Evolutionary conservation across 805 yeast species (phyloP).

Genomic region (Cyberlindnera meyerae): DNA sequence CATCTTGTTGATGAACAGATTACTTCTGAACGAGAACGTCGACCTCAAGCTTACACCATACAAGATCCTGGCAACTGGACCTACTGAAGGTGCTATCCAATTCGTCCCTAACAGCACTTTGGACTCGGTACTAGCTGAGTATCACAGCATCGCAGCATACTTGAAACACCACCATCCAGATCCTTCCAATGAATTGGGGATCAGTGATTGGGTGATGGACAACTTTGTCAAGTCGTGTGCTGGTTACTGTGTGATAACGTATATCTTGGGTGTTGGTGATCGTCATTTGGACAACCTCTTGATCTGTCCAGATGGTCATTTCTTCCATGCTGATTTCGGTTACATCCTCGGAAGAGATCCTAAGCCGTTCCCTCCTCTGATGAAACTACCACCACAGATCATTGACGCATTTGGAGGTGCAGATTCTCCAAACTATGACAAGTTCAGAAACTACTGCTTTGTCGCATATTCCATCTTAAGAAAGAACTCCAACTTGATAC

Average conservation of each 20-base stretch:
- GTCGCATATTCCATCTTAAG: slow-evolving; percentile 89
- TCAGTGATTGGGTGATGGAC: slow-evolving; percentile 66
- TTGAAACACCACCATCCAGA: slow-evolving; percentile 64
- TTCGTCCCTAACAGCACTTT: slow-evolving; percentile 91
- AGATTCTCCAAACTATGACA: slow-evolving; percentile 74
- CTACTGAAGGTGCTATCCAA: slow-evolving; percentile 88
- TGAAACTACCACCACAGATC: slow-evolving; percentile 95
- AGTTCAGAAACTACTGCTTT: slow-evolving; percentile 89
- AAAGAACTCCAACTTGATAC: slow-evolving; percentile 81
- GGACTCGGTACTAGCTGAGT: slow-evolving; percentile 67
- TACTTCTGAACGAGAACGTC: slow-evolving; percentile 82
- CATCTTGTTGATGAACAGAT: slow-evolving; percentile 83
- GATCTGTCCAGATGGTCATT: slow-evolving; percentile 76
- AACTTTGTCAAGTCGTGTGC: slow-evolving; percentile 93
- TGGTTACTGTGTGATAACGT: slow-evolving; percentile 95
- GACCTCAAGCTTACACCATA: slow-evolving; percentile 87
- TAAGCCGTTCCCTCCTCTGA: slow-evolving; percentile 96
- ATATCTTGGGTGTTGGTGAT: slow-evolving; percentile 93
- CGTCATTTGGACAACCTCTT: slow-evolving; percentile 89
- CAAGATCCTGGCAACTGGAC: slow-evolving; percentile 83
- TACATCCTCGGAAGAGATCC: slow-evolving; percentile 96
- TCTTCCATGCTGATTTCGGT: slow-evolving; percentile 98
- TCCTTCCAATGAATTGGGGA: slow-evolving; percentile 29
- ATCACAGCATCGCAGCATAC: slow-evolving; percentile 73
- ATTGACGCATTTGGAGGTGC: slow-evolving; percentile 98